phyloP scores from a whole-genome alignment of 2,329 filamentous ascomycete species.

The Aplosporella prunicola region DNA sequence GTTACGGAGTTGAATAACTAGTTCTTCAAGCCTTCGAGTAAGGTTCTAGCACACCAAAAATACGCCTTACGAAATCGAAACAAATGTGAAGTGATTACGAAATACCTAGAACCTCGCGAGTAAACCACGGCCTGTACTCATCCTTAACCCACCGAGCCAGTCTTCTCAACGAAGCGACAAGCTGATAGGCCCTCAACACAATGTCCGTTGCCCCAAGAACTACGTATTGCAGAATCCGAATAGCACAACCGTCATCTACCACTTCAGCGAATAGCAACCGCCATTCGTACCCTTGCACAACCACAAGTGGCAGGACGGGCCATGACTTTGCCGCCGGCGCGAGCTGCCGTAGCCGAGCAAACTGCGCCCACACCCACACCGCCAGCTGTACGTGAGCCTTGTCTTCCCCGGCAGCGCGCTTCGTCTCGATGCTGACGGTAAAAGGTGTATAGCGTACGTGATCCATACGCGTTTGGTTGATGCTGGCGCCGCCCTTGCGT shows the following conservation, averaged over 20 bases:
- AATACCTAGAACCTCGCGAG: no score
- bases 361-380: conserved; percentile 8
- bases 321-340: background rate
- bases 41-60: no score
- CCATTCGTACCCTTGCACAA: conserved; percentile 13
- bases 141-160: conserved; percentile 5
- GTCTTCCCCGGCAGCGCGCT: background rate
- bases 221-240: conserved; percentile 2
- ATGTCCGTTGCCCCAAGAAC: conserved; percentile 5
- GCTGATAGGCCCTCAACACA: conserved; percentile 9
- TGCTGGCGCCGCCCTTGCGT: background rate
- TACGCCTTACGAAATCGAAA: no score
- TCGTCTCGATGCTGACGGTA: conserved; percentile 10
- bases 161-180: conserved; percentile 9
- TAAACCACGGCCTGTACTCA: conserved; percentile 9
- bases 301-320: conserved; percentile 10
- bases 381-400: conserved; percentile 6
- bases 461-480: conserved; percentile 8
- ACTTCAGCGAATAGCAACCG: conserved; percentile 8
- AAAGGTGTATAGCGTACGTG: conserved; percentile 5
- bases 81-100: no score
- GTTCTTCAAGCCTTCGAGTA: no score
- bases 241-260: background rate
- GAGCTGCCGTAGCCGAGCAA: conserved; percentile 8
- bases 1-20: no score